Percentiles rank a stretch among this genome's conserved stretches.
Conservation (phyloP, 2,329 filamentous ascomycete genomes). For the Epichloe sp. region DNA sequence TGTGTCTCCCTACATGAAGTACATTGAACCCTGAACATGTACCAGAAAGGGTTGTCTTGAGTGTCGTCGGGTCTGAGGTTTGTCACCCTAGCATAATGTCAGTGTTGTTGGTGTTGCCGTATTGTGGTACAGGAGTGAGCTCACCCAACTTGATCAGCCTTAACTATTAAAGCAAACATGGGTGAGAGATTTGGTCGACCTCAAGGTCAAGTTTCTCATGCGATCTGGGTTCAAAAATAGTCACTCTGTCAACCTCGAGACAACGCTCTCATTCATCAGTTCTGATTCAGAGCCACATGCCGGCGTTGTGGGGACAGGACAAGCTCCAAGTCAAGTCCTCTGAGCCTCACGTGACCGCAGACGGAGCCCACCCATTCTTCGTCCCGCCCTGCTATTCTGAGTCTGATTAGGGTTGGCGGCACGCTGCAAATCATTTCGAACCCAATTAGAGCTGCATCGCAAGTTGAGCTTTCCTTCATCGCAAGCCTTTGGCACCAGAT, state of each 20-base stretch:
- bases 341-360: background rate
- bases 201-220: background rate
- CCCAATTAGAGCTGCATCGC: background rate
- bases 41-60: constrained; percentile 75
- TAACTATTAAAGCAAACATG: constrained; percentile 56
- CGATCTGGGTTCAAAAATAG: background rate
- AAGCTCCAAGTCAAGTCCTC: no score
- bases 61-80: constrained; percentile 78
- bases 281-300: no score
- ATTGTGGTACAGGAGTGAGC: constrained; percentile 9
- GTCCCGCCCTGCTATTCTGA: no score
- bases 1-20: constrained; percentile 93
- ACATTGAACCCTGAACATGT: constrained; percentile 96
- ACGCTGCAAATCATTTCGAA: background rate
- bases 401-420: no score
- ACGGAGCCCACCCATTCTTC: no score
- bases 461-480: background rate
- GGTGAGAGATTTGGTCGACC: background rate
- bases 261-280: no score
- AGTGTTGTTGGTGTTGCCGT: background rate
- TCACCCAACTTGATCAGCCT: constrained; percentile 58
- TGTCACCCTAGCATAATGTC: constrained; percentile 53
- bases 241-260: no score
- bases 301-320: no score
- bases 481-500: background rate